These are phyloP conservation scores for Decorospora gaudefroyi DNA, from an alignment of 2,329 filamentous ascomycete genomes.

Conservation along the genomic window DNA sequence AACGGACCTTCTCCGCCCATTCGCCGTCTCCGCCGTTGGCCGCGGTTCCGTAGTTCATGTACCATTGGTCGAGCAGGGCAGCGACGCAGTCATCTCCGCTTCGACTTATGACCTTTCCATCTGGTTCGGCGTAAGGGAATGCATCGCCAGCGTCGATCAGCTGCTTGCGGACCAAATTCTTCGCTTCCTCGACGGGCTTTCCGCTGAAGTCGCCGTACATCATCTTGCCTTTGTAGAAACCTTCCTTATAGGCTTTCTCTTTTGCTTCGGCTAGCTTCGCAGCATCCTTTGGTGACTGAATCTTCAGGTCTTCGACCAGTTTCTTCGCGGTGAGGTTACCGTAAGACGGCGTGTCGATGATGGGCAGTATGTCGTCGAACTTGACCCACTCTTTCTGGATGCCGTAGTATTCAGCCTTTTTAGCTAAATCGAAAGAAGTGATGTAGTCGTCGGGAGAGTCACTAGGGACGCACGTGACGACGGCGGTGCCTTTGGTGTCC, in stretches of 20 bases:
- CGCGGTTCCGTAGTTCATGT: slow-evolving; percentile 81
- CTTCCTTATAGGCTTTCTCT: slow-evolving; percentile 94
- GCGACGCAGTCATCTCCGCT: slow-evolving; percentile 93
- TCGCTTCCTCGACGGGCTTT: slow-evolving; percentile 81
- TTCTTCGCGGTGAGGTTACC: slow-evolving; percentile 82
- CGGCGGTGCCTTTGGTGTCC: slow-evolving; percentile 91
- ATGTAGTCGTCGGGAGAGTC: slow-evolving; percentile 96
- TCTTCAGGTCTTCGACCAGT: slow-evolving; percentile 91
- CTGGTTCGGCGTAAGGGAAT: slow-evolving; percentile 92
- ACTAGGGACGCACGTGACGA: slow-evolving; percentile 93
- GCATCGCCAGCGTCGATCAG: slow-evolving; percentile 77
- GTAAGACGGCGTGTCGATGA: slow-evolving; percentile 76
- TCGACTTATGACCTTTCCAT: slow-evolving; percentile 82
- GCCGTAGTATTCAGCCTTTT: slow-evolving; percentile 91
- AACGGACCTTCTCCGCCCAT: slow-evolving; percentile 71
- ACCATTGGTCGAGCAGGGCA: slow-evolving; percentile 95
- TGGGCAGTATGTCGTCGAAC: slow-evolving; percentile 76
- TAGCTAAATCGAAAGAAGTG: slow-evolving; percentile 81
- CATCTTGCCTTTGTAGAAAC: slow-evolving; percentile 94
- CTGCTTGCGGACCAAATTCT: slow-evolving; percentile 79
- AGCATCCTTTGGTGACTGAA: slow-evolving; percentile 91
- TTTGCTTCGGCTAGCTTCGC: slow-evolving; percentile 92
- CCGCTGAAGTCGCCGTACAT: slow-evolving; percentile 86
- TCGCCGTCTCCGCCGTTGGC: slow-evolving; percentile 68
- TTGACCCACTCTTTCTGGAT: slow-evolving; percentile 98